phyloP scores from a whole-genome alignment of 208 protist genomes.

The Blechomonas ayalai region DNA sequence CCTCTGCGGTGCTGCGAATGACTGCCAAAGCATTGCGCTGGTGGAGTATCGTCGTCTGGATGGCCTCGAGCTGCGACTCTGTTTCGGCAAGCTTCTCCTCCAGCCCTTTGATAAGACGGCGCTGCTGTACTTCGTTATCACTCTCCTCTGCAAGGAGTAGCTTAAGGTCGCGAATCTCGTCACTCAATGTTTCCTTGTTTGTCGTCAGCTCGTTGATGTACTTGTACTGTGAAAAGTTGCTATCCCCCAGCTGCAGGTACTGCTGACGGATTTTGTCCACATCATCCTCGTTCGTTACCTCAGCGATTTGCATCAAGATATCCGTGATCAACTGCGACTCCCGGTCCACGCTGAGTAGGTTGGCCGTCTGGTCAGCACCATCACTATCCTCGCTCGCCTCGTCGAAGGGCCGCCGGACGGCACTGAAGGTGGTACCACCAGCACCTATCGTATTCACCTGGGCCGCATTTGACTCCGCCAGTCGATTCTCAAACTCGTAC shows the following conservation, averaged over 20 bases:
- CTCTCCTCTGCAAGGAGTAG: slow-evolving; percentile 77
- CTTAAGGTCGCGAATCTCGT: slow-evolving; percentile 82
- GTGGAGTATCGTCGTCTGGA: slow-evolving; percentile 33
- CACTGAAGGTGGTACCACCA: not conserved
- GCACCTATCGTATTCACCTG: not conserved
- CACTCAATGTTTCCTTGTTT: slow-evolving; percentile 81
- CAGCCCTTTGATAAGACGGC: slow-evolving; percentile 75
- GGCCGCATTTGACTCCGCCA: slow-evolving; percentile 17
- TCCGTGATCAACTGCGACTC: slow-evolving; percentile 59
- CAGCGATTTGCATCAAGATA: slow-evolving; percentile 73
- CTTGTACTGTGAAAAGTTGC: slow-evolving; percentile 96
- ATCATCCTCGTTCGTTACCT: slow-evolving; percentile 74
- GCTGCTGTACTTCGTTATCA: slow-evolving; percentile 62
- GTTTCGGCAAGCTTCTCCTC: slow-evolving; percentile 84
- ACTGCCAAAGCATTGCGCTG: slow-evolving; percentile 53
- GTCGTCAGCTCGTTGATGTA: slow-evolving; percentile 93
- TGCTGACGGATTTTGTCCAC: slow-evolving; percentile 74
- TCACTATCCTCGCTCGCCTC: slow-evolving; percentile 17
- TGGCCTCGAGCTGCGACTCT: slow-evolving; percentile 71
- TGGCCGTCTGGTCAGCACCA: slow-evolving; percentile 13
- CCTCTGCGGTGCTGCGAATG: slow-evolving; percentile 66
- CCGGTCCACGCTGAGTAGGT: slow-evolving; percentile 29
- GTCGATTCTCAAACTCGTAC: slow-evolving; percentile 64
- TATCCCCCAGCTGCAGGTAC: slow-evolving; percentile 88
- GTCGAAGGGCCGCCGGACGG: slow-evolving; percentile 7